Conservation (phyloP, 2,329 filamentous ascomycete species). For the Sporothrix curviconia region DNA sequence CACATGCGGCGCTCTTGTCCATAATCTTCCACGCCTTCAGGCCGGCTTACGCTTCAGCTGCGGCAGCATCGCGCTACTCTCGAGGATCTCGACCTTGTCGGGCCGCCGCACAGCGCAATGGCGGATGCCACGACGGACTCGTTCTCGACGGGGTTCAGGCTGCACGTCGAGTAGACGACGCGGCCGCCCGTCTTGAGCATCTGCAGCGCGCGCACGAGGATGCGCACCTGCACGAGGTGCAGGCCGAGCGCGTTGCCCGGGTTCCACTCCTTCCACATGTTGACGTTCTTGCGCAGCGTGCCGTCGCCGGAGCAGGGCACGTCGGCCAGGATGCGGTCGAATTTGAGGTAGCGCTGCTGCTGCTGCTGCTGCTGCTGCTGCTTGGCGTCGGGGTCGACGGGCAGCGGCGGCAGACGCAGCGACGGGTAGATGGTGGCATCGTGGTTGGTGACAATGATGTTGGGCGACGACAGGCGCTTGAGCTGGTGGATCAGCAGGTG, state of each 20-base stretch:
- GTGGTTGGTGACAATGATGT: slow-evolving; percentile 95
- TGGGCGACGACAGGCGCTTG: slow-evolving; percentile 92
- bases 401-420: slow-evolving; percentile 64
- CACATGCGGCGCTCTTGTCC: slow-evolving; percentile 76
- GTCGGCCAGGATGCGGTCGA: slow-evolving; percentile 87
- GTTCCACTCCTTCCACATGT: slow-evolving; percentile 92
- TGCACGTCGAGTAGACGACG: slow-evolving; percentile 97
- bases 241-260: slow-evolving; percentile 82
- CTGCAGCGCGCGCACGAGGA: slow-evolving; percentile 84
- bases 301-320: slow-evolving; percentile 96
- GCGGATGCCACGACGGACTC: slow-evolving; percentile 85
- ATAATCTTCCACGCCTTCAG: slow-evolving; percentile 83
- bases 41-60: slow-evolving; percentile 70
- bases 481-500: slow-evolving; percentile 98
- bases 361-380: slow-evolving; percentile 29
- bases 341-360: slow-evolving; percentile 67
- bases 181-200: slow-evolving; percentile 93
- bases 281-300: slow-evolving; percentile 85
- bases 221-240: slow-evolving; percentile 79
- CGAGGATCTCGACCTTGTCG: slow-evolving; percentile 73
- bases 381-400: slow-evolving; percentile 37
- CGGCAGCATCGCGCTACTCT: slow-evolving; percentile 72
- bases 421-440: slow-evolving; percentile 94
- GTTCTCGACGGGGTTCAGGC: slow-evolving; percentile 97
- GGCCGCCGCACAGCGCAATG: slow-evolving; percentile 79